Conservation (phyloP, 2,329 filamentous ascomycete genomes). For the Aspergillus thermomutatus region DNA sequence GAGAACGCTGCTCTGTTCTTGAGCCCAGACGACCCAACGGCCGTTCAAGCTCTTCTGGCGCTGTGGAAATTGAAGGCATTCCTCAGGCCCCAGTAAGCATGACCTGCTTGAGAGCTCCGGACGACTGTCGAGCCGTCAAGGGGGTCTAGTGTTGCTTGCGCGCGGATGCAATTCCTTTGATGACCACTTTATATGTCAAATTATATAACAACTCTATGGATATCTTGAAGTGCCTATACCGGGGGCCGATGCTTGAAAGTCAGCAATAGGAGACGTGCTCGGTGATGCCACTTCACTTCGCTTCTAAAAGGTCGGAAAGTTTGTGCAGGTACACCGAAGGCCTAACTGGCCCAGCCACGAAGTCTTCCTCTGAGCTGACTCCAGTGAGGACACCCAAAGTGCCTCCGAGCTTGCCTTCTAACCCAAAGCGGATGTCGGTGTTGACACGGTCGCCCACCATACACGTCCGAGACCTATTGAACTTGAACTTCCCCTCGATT, state of each 20-base stretch:
- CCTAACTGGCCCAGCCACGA: conserved; percentile 71
- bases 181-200: not conserved
- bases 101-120: not conserved
- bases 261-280: not conserved
- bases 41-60: conserved; percentile 30
- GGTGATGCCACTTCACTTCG: conserved; percentile 3
- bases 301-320: conserved; percentile 67
- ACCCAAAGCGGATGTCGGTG: conserved; percentile 93
- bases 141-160: not conserved
- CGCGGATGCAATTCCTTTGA: not conserved
- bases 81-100: conserved; percentile 6
- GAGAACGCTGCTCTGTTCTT: conserved; percentile 34
- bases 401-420: conserved; percentile 85
- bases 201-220: not conserved
- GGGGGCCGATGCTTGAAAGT: not conserved
- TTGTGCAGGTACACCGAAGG: conserved; percentile 82
- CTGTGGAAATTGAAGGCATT: conserved; percentile 41
- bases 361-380: conserved; percentile 75
- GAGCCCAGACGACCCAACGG: conserved; percentile 25
- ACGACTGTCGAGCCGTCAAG: not conserved
- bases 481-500: conserved; percentile 90
- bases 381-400: conserved; percentile 90
- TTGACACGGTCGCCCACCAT: conserved; percentile 95
- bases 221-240: not conserved
- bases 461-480: conserved; percentile 79